These are phyloP conservation scores for Moesziomyces parantarcticus DNA, from an alignment of 1,284 basidiomycete species.

Conservation along the genomic window DNA sequence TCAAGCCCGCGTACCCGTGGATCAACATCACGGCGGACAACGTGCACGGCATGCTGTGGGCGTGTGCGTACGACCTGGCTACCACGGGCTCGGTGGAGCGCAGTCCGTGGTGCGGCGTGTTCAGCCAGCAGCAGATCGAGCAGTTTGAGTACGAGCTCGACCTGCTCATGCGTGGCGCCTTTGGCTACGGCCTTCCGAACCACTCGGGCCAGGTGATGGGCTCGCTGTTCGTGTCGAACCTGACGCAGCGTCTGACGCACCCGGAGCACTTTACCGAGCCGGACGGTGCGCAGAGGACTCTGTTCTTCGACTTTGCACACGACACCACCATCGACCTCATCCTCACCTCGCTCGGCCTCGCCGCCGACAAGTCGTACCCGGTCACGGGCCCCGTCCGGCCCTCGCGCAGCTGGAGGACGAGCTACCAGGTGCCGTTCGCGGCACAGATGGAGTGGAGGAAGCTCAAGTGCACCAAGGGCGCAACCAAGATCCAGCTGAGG, in stretches of 20 bases:
- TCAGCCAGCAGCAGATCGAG: conserved; percentile 68
- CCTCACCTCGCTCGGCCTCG: conserved; percentile 70
- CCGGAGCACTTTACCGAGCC: conserved; percentile 17
- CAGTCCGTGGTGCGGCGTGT: conserved; percentile 71
- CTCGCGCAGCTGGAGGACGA: conserved; percentile 69
- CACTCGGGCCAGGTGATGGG: conserved; percentile 70
- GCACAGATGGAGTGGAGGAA: conserved; percentile 72
- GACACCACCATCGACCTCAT: conserved; percentile 72
- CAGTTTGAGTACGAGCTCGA: conserved; percentile 72
- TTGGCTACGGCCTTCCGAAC: conserved; percentile 70
- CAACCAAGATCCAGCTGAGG: conserved; percentile 70
- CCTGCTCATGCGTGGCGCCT: conserved; percentile 71
- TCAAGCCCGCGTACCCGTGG: conserved; percentile 52
- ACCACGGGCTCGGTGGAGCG: conserved; percentile 56
- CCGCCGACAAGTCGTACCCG: conserved; percentile 58
- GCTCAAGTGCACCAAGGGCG: conserved; percentile 69
- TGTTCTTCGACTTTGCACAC: conserved; percentile 71
- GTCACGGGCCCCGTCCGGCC: conserved; percentile 64
- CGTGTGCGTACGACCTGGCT: conserved; percentile 71
- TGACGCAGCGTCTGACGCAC: conserved; percentile 69
- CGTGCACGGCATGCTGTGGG: conserved; percentile 71
- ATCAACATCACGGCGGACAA: conserved; percentile 21
- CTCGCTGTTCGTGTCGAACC: conserved; percentile 70
- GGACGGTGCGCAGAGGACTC: conserved; percentile 10
- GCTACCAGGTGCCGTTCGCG: conserved; percentile 71